Evolutionary conservation across 495 filamentous ascomycete genomes (phyloP), one percentile per base, ranked within the genome.

Genomic region (Talaromyces thailandensis): DNA sequence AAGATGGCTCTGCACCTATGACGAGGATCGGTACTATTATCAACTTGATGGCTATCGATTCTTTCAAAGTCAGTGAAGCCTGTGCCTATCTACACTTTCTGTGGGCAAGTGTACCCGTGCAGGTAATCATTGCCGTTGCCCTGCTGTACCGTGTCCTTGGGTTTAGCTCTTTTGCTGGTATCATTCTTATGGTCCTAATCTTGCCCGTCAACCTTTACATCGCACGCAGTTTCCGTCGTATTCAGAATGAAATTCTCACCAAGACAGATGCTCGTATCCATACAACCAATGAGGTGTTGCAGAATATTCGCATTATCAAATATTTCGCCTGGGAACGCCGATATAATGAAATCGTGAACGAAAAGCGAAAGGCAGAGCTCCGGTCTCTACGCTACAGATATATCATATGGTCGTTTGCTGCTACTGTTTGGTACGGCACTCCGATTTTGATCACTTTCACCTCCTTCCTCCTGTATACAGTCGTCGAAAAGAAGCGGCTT

Each of bases 271-370:
- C 93, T 66, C 88, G 95, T 35, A 99, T 99, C 64, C 89, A 98
- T 72, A 88, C 90, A 3, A 98, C 95, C 7, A 98, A 98, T 73
- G 95, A 99, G 72, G 89, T 98, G 7, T 80, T 99, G 24, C 93
- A 95, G 68, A 99, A 97, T 66, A 98, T 99, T 66, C 85, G 95
- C 32, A 97, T 99, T 68, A 98, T 99, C 84, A 99, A 99, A 73
- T 99, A 92, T 73, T 99, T 99, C 71, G 93, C 95, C 2, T 99
- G 95, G 95, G 95, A 99, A 72, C 86, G 89, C 63, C 89, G 95
- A 8, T 99, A 96, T 74, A 82, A 88, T 52, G 84, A 86, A 18
- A 86, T 92, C 59, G 91, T 99, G 16, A 85, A 93, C 63, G 93
- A 96, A 71, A 96, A 95, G 70, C 83, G 95, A 57, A 77, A 79